Evolutionary conservation across 805 yeast species (phyloP), one percentile per base, ranked within the genome.

Genomic region (Pichia eremophila): DNA sequence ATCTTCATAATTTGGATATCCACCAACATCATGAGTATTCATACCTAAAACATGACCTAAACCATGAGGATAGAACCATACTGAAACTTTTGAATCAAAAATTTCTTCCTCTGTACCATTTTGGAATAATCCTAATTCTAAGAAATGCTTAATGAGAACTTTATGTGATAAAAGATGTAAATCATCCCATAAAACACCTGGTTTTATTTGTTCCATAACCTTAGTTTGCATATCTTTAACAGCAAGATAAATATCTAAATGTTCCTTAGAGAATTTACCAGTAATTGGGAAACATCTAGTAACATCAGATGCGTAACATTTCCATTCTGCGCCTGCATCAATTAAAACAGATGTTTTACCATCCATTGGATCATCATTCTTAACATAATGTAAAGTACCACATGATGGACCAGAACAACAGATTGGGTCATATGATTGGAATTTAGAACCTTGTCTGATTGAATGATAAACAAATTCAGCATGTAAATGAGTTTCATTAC

Each of bases 261-360:
- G 95, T 60, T 93, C 98, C 52, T 76, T 77, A 9, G 90, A 78
- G 89, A 96, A 91, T 46, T 82, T 80, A 8, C 99, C 99, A 52
- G 72, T 76, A 47, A 88, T 79, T 29, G 99, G 99, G 77, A 89
- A 91, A 61, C 95, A 85, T 62, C 99, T 77, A 15, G 99, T 93
- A 40, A 93, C 96, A 63, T 91, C 99, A 40, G 88, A 74, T 3
- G 96, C 90, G 65, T 91, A 91, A 63, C 87, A 81, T 54, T 78
- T 77, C 96, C 97, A 91, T 66, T 91, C 98, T 3, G 96, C 95
- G 47, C 99, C 99, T 9, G 98, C 97, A 68, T 91, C 99, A 46
- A 91, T 82, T 51, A 91, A 74, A 12, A 91, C 74, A 7, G 90
- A 75, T 42, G 76, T 78, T 58, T 79, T 81, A 18, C 74, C 75